Conservation (phyloP, 169 alveolate genomes). For the Miamiensis avidus region DNA sequence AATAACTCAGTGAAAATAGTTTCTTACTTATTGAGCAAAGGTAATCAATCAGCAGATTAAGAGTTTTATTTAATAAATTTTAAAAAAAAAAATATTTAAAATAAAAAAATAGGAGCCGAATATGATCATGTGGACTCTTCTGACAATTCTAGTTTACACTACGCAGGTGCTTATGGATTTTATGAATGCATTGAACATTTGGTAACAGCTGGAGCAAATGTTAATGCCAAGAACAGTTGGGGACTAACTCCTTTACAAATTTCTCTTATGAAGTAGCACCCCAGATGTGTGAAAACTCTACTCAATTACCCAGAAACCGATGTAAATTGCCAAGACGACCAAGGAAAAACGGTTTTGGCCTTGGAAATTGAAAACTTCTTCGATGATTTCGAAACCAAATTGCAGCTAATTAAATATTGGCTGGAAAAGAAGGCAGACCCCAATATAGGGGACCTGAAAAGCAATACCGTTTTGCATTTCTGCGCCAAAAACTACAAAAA, state of each 20-base stretch:
- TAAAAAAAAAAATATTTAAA: no score
- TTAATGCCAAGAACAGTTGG: constrained; percentile 78
- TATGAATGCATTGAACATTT: constrained; percentile 68
- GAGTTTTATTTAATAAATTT: no score
- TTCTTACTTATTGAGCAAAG: constrained; percentile 62
- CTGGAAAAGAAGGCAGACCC: constrained; percentile 66
- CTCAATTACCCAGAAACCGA: constrained; percentile 65
- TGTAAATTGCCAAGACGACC: constrained; percentile 80
- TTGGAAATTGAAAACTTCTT: constrained; percentile 48
- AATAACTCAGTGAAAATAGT: constrained; percentile 69
- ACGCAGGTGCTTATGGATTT: constrained; percentile 87
- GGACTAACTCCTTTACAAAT: constrained; percentile 76
- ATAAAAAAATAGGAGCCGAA: no score
- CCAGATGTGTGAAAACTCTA: constrained; percentile 64
- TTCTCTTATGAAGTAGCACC: constrained; percentile 75
- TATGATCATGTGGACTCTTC: constrained; percentile 72
- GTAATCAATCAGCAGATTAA: no score
- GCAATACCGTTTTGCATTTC: constrained; percentile 66
- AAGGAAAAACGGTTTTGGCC: constrained; percentile 75
- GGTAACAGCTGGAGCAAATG: constrained; percentile 75
- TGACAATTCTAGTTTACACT: constrained; percentile 80
- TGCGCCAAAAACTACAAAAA: constrained; percentile 14
- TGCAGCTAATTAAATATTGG: constrained; percentile 63
- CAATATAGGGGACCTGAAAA: constrained; percentile 65
- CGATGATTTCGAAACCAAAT: constrained; percentile 34